Evolutionary conservation across 495 filamentous ascomycete genomes (phyloP).

Genomic region (Sabuloglossum arenarium): DNA sequence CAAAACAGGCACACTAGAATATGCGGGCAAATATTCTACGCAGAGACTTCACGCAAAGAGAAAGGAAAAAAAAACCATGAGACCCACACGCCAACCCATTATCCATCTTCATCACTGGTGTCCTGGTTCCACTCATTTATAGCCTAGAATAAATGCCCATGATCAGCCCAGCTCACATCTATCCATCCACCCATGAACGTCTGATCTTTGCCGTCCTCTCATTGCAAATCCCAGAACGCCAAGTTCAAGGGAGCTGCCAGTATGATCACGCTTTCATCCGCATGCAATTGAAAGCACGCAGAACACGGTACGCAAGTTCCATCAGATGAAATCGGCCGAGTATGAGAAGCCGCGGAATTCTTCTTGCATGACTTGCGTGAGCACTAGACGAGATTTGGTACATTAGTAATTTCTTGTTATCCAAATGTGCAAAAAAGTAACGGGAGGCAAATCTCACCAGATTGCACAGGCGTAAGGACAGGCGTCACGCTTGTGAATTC

Average conservation of each 20-base stretch:
- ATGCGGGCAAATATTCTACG: no score
- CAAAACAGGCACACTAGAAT: no score
- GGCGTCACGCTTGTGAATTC: constrained; percentile 98
- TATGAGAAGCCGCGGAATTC: constrained; percentile 99
- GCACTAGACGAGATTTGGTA: constrained; percentile 34
- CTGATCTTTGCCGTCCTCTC: neutral
- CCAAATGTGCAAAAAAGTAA: neutral
- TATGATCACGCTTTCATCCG: neutral
- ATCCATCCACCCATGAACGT: neutral
- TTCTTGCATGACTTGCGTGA: constrained; percentile 98
- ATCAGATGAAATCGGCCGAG: constrained; percentile 45
- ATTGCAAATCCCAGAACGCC: neutral
- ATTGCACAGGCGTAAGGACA: constrained; percentile 90
- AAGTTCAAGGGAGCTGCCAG: neutral
- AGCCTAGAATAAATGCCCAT: neutral
- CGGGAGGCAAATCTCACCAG: constrained; percentile 39
- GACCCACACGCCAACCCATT: no score
- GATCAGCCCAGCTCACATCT: neutral
- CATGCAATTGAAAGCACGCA: neutral
- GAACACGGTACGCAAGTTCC: neutral
- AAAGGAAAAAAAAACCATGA: no score
- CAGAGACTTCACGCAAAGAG: no score
- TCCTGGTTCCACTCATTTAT: neutral
- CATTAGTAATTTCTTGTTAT: neutral
- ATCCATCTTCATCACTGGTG: no score